Percentiles rank a stretch among this genome's conserved stretches.
These are phyloP conservation scores for Phialemoniopsis sp. DNA, from an alignment of 2,329 filamentous ascomycete genomes.

Conservation along the genomic window DNA sequence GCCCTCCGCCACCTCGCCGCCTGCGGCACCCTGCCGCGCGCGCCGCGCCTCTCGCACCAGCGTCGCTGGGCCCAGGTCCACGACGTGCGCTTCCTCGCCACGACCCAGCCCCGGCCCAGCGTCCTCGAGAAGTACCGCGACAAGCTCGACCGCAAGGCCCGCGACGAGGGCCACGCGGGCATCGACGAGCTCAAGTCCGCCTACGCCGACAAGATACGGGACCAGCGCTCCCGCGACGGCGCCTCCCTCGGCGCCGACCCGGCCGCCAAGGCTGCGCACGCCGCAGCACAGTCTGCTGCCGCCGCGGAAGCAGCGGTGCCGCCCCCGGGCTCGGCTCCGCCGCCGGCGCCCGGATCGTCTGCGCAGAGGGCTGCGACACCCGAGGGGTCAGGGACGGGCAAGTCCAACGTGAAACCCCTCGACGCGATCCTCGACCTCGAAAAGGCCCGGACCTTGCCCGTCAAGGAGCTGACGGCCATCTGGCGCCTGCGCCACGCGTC, in stretches of 20 bases:
- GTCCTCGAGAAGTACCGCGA: conserved; percentile 81
- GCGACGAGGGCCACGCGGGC: conserved; percentile 63
- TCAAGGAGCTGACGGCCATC: conserved; percentile 78
- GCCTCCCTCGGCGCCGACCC: conserved; percentile 29
- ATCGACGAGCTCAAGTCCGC: conserved; percentile 75
- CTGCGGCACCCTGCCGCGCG: conserved; percentile 19
- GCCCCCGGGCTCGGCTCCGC: conserved; percentile 2
- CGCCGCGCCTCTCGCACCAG: conserved; percentile 45
- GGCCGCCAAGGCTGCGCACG: conserved; percentile 16
- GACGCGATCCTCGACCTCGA: conserved; percentile 66
- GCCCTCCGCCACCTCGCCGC: conserved; percentile 41
- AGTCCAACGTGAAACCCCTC: conserved; percentile 34
- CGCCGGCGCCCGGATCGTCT: no score
- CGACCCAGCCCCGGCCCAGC: conserved; percentile 55
- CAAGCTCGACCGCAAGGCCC: conserved; percentile 80
- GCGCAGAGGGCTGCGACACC: no score
- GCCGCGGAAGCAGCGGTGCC: conserved; percentile 9
- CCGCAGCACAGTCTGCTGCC: conserved; percentile 2
- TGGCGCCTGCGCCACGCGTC: conserved; percentile 86
- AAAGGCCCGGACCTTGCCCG: conserved; percentile 69
- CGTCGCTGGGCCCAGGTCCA: conserved; percentile 88
- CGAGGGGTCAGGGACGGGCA: neutral
- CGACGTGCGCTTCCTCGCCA: conserved; percentile 85
- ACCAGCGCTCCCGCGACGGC: conserved; percentile 64
- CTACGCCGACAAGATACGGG: conserved; percentile 79